These are phyloP conservation scores for Cadophora malorum DNA, from an alignment of 2,329 filamentous ascomycete genomes.

Conservation along the genomic window DNA sequence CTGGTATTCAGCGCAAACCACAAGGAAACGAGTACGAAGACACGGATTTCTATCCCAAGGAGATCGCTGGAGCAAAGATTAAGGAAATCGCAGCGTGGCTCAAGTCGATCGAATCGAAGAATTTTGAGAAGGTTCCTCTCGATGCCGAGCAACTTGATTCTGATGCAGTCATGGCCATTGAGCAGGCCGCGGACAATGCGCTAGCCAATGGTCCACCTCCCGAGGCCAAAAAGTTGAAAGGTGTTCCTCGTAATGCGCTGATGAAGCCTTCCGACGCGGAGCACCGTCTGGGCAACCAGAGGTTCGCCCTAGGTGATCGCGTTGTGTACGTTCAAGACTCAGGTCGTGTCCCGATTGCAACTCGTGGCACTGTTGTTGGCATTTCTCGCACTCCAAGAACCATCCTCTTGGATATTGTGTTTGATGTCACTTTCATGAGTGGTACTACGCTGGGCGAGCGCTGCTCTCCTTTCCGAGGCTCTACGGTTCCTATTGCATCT, in stretches of 20 bases:
- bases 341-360: slow-evolving; percentile 92
- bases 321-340: slow-evolving; percentile 92
- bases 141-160: slow-evolving; percentile 97
- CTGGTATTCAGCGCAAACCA: slow-evolving; percentile 83
- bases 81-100: slow-evolving; percentile 96
- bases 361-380: slow-evolving; percentile 91
- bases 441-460: slow-evolving; percentile 90
- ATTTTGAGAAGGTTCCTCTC: slow-evolving; percentile 92
- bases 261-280: slow-evolving; percentile 97
- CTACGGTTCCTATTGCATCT: slow-evolving; percentile 85
- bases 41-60: slow-evolving; percentile 82
- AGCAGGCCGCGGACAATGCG: slow-evolving; percentile 73
- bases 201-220: slow-evolving; percentile 58
- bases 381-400: slow-evolving; percentile 87
- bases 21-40: slow-evolving; percentile 84
- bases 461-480: slow-evolving; percentile 91
- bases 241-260: slow-evolving; percentile 84
- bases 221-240: slow-evolving; percentile 73
- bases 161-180: slow-evolving; percentile 81
- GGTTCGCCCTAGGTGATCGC: slow-evolving; percentile 84
- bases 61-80: slow-evolving; percentile 76
- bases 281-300: slow-evolving; percentile 85
- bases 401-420: slow-evolving; percentile 87
- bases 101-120: slow-evolving; percentile 88
- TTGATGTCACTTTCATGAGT: slow-evolving; percentile 96